These are phyloP conservation scores for Biancaea sappan DNA, from an alignment of 306 rosid genomes.

Conservation along the genomic window DNA sequence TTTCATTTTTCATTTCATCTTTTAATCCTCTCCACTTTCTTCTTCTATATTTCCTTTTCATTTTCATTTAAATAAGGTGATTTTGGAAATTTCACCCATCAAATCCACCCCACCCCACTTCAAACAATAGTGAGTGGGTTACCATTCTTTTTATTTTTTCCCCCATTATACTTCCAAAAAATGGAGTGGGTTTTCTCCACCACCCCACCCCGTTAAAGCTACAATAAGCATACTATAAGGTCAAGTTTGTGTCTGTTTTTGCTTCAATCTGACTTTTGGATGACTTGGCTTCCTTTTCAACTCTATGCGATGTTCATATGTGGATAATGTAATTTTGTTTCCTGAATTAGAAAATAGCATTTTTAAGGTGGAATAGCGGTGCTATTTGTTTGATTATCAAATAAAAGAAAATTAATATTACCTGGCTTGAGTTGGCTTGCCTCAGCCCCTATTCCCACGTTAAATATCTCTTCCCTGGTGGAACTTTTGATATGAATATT, in stretches of 20 bases:
- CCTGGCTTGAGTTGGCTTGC: background rate
- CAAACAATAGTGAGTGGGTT: too few relatives aligned
- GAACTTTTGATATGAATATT: conserved; percentile 22
- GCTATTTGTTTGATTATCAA: background rate
- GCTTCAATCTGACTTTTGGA: background rate
- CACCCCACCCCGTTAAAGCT: too few relatives aligned
- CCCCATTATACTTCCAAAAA: too few relatives aligned
- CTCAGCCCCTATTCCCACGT: background rate
- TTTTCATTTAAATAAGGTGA: too few relatives aligned
- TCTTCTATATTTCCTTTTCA: too few relatives aligned
- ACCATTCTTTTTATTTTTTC: too few relatives aligned
- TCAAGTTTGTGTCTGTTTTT: conserved; percentile 18
- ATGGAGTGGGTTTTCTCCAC: too few relatives aligned
- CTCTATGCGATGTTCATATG: background rate
- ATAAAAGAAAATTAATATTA: background rate
- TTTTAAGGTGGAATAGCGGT: background rate
- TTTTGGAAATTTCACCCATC: too few relatives aligned
- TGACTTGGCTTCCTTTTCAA: conserved; percentile 18
- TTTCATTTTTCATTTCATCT: too few relatives aligned
- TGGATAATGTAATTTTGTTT: conserved; percentile 22
- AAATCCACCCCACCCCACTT: too few relatives aligned
- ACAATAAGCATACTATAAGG: background rate
- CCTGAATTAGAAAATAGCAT: conserved; percentile 4
- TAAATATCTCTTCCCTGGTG: background rate
- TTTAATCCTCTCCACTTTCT: too few relatives aligned